Conservation (phyloP, 1,139 yeast species). For the Hyphopichia fennica region DNA sequence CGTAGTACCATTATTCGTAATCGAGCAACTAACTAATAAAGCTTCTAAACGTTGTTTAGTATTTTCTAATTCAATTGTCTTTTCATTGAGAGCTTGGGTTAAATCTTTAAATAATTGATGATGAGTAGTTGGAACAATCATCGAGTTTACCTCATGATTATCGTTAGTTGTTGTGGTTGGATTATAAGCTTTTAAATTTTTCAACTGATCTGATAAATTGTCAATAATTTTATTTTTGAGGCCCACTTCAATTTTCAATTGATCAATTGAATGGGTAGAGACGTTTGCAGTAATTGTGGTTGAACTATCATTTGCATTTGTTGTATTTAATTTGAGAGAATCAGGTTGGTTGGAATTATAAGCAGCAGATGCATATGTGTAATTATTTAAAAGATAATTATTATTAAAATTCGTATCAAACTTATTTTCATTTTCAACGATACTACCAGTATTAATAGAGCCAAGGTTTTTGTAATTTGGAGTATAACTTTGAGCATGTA, state of each 20-base stretch:
- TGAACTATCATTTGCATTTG: not conserved
- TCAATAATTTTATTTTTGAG: slow-evolving; percentile 36
- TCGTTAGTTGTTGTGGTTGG: slow-evolving; percentile 8
- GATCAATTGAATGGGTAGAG: slow-evolving; percentile 12
- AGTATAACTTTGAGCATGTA: slow-evolving; percentile 3
- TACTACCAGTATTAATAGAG: not conserved
- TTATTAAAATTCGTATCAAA: not conserved
- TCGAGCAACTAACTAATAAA: slow-evolving; percentile 38
- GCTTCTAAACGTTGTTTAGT: slow-evolving; percentile 65
- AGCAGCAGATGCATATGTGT: not conserved
- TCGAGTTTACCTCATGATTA: slow-evolving; percentile 1
- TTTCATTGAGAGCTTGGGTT: slow-evolving; percentile 49
- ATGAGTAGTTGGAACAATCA: slow-evolving; percentile 40
- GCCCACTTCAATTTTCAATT: slow-evolving; percentile 31
- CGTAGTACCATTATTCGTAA: slow-evolving; percentile 12
- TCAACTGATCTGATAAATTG: slow-evolving; percentile 33
- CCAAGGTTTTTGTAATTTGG: not conserved
- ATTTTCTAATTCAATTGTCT: slow-evolving; percentile 56
- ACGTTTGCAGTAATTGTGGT: not conserved
- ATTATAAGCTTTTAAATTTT: slow-evolving; percentile 14
- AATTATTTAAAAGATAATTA: not conserved
- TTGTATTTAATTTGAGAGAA: not conserved
- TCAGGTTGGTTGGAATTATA: not conserved
- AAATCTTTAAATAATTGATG: slow-evolving; percentile 51
- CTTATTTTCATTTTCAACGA: no score